phyloP scores from a whole-genome alignment of 768 basidiomycete genomes.

The Suillus subalutaceus region DNA sequence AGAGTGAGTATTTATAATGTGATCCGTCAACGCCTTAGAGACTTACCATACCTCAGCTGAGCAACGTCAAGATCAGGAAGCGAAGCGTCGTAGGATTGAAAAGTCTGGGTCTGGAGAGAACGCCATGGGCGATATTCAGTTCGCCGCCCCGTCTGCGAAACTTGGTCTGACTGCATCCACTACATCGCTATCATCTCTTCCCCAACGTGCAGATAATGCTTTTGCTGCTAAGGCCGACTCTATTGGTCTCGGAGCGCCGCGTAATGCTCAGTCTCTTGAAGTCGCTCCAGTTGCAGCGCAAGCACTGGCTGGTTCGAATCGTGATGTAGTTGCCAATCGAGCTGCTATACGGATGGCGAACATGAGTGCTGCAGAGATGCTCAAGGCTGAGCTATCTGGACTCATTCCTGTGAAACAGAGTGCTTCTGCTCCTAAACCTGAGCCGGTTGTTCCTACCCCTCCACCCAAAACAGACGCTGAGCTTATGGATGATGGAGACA shows the following conservation, averaged over 20 bases:
- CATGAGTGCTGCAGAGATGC: constrained; percentile 91
- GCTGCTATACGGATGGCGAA: constrained; percentile 94
- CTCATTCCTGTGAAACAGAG: constrained; percentile 43
- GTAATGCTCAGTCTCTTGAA: constrained; percentile 58
- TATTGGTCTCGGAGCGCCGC: constrained; percentile 70
- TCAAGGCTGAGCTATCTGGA: constrained; percentile 86
- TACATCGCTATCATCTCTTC: constrained; percentile 51
- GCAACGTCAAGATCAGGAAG: constrained; percentile 89
- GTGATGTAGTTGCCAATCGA: constrained; percentile 87
- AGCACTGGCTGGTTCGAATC: constrained; percentile 84
- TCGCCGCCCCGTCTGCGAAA: constrained; percentile 30
- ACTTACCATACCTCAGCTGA: constrained; percentile 60
- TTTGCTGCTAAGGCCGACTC: constrained; percentile 80
- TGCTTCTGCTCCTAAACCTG: constrained; percentile 33
- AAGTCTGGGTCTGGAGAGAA: constrained; percentile 42
- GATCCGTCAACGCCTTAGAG: constrained; percentile 14
- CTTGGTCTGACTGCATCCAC: constrained; percentile 31
- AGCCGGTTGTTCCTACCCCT: constrained; percentile 38
- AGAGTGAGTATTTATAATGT: constrained; percentile 63
- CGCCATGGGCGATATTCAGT: constrained; percentile 38
- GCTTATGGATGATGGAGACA: constrained; percentile 35
- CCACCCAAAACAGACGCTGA: constrained; percentile 28
- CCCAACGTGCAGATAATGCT: constrained; percentile 64
- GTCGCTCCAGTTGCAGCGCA: constrained; percentile 65
- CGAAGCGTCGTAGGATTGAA: constrained; percentile 83